phyloP scores from a whole-genome alignment of 1,284 basidiomycete species.

The Athelia sp. region DNA sequence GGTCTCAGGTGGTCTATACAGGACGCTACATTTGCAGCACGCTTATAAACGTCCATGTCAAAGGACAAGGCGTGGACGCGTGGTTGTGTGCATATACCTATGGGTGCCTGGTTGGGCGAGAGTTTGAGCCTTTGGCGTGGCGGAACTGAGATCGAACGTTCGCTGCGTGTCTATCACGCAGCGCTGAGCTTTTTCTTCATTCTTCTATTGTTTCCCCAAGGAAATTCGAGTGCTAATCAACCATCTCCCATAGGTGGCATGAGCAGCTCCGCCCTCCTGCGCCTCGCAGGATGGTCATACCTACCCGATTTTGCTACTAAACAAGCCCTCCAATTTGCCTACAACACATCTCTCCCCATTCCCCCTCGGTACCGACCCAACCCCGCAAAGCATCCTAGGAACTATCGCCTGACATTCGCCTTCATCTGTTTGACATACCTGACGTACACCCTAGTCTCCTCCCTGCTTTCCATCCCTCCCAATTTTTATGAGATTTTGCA shows the following conservation, averaged over 20 bases:
- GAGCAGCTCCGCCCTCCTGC: slow-evolving; percentile 22
- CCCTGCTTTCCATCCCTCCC: slow-evolving; percentile 46
- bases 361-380: slow-evolving; percentile 18
- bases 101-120: background rate
- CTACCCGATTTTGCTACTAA: slow-evolving; percentile 39
- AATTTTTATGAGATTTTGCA: slow-evolving; percentile 79
- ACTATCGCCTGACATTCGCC: slow-evolving; percentile 63
- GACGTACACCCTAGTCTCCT: slow-evolving; percentile 56
- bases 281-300: slow-evolving; percentile 38
- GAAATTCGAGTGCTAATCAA: background rate
- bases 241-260: background rate
- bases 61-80: slow-evolving; percentile 18
- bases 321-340: slow-evolving; percentile 30
- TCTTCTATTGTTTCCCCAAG: slow-evolving; percentile 4
- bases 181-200: slow-evolving; percentile 20
- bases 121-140: background rate
- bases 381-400: slow-evolving; percentile 34
- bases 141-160: background rate
- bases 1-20: slow-evolving; percentile 51
- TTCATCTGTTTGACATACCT: slow-evolving; percentile 68
- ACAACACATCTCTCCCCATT: slow-evolving; percentile 22
- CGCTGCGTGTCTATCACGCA: slow-evolving; percentile 6
- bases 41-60: slow-evolving; percentile 23
- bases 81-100: slow-evolving; percentile 24
- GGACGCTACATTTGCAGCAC: slow-evolving; percentile 21